Percentiles rank a stretch among this genome's conserved stretches.
Evolutionary conservation across 805 yeast species (phyloP).

Genomic region (Yarrowia keelungensis): DNA sequence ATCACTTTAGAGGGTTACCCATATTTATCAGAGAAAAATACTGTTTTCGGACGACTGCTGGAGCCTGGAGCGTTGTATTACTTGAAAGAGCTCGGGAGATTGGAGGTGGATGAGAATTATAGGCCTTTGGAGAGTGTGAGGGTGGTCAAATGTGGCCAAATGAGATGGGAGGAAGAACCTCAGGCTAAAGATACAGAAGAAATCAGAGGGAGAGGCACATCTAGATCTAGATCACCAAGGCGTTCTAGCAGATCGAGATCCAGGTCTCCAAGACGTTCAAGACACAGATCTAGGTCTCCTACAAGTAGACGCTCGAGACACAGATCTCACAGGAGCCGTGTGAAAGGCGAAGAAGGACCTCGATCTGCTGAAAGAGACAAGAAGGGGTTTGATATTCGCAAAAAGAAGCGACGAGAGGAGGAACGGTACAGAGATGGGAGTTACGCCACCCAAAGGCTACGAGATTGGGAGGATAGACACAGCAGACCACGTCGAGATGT

Average conservation of each 20-base stretch:
- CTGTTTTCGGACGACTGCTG: constrained; percentile 15
- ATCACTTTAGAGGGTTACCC: constrained; percentile 12
- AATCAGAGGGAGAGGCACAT: too few relatives aligned
- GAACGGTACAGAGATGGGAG: background rate
- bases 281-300: background rate
- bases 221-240: too few relatives aligned
- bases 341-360: background rate
- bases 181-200: background rate
- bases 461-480: constrained; percentile 3
- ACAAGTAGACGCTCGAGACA: background rate
- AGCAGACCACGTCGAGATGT: background rate
- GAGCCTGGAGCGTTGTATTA: constrained; percentile 12
- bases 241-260: too few relatives aligned
- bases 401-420: background rate
- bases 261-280: too few relatives aligned
- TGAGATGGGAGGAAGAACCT: constrained; percentile 7
- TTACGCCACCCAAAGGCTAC: background rate
- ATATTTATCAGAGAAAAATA: background rate
- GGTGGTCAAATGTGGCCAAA: constrained; percentile 13
- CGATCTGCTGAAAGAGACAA: background rate
- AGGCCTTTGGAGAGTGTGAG: constrained; percentile 14
- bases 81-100: background rate
- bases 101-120: constrained; percentile 13
- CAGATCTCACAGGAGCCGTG: background rate
- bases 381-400: background rate